Evolutionary conservation across 1,139 yeast species (phyloP), one percentile per base, ranked within the genome.

Genomic region (Spathaspora jeffriesii): DNA sequence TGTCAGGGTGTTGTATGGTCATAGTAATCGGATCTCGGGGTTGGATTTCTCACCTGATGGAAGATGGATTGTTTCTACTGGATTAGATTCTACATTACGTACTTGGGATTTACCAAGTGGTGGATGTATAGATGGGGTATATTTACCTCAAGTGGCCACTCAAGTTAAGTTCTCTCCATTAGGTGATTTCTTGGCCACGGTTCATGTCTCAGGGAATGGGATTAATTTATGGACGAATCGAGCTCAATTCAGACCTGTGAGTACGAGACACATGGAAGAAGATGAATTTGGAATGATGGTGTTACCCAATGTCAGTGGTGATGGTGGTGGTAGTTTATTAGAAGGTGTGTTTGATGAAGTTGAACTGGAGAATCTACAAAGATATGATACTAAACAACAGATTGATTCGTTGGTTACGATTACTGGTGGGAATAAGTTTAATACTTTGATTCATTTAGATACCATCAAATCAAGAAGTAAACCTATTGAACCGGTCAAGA

Each of bases 41-140:
- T 68, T 93, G 65, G 98, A 90, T 62, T 93, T 93, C 60, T 85
- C 96, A 7, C 96, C 97, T 4, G 96, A 92, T 64, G 98, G 97
- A 36, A 82, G 98, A 65, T 95, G 98, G 98, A 72, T 95, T 40
- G 85, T 95, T 11, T 84, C 96, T 21, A 84, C 90, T 0, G 80
- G 91, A 1, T 73, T 92, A 51, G 99, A 95, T 64, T 78, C 90
- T 2, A 92, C 99, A 0, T 76, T 95, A 46, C 79, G 99, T 60
- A 91, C 97, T 0, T 95, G 99, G 99, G 99, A 95, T 64, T 78
- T 95, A 51, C 98, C 99, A 30, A 88, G 97, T 3, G 99, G 99
- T 44, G 91, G 93, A 1, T 92, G 98, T 66, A 91, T 95, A 50
- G 99, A 95, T 68, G 98, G 97, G 53, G 85, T 93, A 14, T 72